phyloP scores from a whole-genome alignment of 768 basidiomycete genomes.

The Lentinula edodes region DNA sequence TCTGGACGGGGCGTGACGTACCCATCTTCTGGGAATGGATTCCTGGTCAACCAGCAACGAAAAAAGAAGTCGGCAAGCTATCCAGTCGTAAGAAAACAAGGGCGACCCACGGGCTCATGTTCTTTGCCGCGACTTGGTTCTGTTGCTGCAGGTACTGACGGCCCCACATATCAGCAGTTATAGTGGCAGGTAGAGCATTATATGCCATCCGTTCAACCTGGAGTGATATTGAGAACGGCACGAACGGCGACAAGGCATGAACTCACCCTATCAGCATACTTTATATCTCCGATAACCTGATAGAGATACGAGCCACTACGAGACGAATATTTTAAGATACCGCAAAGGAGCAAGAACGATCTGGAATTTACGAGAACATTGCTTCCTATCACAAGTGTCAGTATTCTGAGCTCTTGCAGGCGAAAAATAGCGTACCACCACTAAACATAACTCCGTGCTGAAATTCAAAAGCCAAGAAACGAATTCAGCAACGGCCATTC shows the following conservation, averaged over 20 bases:
- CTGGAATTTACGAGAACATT: slow-evolving; percentile 48
- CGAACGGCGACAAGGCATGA: background rate
- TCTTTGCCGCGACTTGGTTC: slow-evolving; percentile 51
- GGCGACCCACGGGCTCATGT: slow-evolving; percentile 40
- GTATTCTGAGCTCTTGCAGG: background rate
- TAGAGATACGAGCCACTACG: slow-evolving; percentile 47
- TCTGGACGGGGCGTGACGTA: slow-evolving; percentile 13
- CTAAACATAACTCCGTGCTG: slow-evolving; percentile 50
- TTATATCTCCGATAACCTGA: slow-evolving; percentile 50
- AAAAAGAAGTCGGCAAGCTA: slow-evolving; percentile 1
- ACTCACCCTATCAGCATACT: slow-evolving; percentile 40
- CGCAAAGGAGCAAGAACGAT: background rate
- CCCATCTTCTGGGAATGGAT: slow-evolving; percentile 51
- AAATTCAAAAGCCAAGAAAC: background rate
- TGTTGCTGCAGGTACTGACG: slow-evolving; percentile 57
- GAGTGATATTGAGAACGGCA: background rate
- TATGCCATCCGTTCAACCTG: slow-evolving; percentile 44
- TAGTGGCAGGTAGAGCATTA: slow-evolving; percentile 44
- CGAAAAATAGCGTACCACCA: slow-evolving; percentile 34
- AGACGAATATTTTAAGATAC: background rate
- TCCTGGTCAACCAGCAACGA: slow-evolving; percentile 21
- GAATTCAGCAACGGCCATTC: background rate
- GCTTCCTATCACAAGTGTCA: slow-evolving; percentile 34
- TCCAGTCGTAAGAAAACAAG: background rate
- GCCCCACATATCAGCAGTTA: slow-evolving; percentile 56